phyloP scores from a whole-genome alignment of 345 rosid species.

The Schrenkiella parvula region DNA sequence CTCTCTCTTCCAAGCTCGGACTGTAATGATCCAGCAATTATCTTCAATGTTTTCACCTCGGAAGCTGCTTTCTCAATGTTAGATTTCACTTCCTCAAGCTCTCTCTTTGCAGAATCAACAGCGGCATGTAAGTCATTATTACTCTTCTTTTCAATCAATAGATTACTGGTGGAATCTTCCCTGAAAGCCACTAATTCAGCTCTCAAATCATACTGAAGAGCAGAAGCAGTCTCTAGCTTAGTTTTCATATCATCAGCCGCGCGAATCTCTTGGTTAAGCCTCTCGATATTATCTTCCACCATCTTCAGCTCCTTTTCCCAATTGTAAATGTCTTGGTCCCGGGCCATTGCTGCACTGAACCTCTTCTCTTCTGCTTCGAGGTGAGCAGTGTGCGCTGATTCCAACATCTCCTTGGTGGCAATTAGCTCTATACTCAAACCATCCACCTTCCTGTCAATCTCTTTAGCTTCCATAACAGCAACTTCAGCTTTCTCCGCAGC shows the following conservation, averaged over 20 bases:
- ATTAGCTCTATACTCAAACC: constrained; percentile 83
- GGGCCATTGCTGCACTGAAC: constrained; percentile 72
- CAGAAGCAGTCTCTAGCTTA: constrained; percentile 67
- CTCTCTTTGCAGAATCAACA: constrained; percentile 69
- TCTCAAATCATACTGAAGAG: constrained; percentile 60
- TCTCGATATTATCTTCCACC: constrained; percentile 79
- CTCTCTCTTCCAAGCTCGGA: constrained; percentile 65
- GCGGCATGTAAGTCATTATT: constrained; percentile 45
- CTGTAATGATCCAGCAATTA: constrained; percentile 58
- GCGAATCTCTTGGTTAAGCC: constrained; percentile 60
- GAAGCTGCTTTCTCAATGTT: constrained; percentile 72
- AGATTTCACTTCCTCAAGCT: constrained; percentile 73
- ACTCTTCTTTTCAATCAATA: constrained; percentile 14
- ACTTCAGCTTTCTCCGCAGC: constrained; percentile 69
- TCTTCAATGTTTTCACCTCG: constrained; percentile 71
- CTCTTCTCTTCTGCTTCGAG: constrained; percentile 90
- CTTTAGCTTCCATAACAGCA: constrained; percentile 63
- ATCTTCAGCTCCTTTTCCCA: constrained; percentile 91
- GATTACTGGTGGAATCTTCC: constrained; percentile 36
- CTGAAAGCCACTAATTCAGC: constrained; percentile 66
- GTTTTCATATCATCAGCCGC: constrained; percentile 64
- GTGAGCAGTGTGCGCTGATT: constrained; percentile 84
- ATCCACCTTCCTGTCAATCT: constrained; percentile 77
- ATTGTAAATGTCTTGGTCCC: constrained; percentile 67
- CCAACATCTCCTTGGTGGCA: constrained; percentile 74